Conservation (phyloP, 495 filamentous ascomycete genomes). For the Sphaerosporella brunnea region DNA sequence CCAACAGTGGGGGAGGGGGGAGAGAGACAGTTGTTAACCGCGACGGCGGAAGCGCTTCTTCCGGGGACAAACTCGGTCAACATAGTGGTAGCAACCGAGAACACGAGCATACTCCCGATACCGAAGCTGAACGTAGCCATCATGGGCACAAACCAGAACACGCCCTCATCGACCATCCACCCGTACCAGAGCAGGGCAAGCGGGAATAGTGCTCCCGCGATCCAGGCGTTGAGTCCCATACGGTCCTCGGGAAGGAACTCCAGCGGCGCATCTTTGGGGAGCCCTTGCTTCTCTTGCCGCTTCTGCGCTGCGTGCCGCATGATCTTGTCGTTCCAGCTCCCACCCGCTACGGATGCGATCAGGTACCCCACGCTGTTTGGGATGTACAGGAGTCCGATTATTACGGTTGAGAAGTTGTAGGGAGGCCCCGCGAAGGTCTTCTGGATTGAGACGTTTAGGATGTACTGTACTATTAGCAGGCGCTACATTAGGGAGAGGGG, state of each 20-base stretch:
- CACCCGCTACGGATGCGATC: conserved; percentile 52
- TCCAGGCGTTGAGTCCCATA: conserved; percentile 75
- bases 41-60: conserved; percentile 55
- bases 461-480: conserved; percentile 31
- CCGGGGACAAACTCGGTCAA: conserved; percentile 80
- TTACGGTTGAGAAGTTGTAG: conserved; percentile 55
- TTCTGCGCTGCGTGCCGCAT: conserved; percentile 60
- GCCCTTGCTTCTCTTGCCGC: background rate
- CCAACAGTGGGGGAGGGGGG: background rate
- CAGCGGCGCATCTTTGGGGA: conserved; percentile 22
- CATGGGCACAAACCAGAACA: conserved; percentile 36
- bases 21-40: conserved; percentile 48
- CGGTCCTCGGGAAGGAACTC: conserved; percentile 71
- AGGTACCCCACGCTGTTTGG: conserved; percentile 67
- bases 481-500: background rate
- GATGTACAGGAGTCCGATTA: conserved; percentile 69
- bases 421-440: conserved; percentile 52
- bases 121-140: conserved; percentile 84
- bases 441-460: conserved; percentile 75
- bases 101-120: conserved; percentile 74
- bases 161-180: conserved; percentile 41
- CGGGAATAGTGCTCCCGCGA: conserved; percentile 62
- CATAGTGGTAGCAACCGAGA: conserved; percentile 62
- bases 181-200: conserved; percentile 48
- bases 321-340: conserved; percentile 73